Evolutionary conservation across 768 basidiomycete species (phyloP).

Genomic region (Lactifluus rugatus): DNA sequence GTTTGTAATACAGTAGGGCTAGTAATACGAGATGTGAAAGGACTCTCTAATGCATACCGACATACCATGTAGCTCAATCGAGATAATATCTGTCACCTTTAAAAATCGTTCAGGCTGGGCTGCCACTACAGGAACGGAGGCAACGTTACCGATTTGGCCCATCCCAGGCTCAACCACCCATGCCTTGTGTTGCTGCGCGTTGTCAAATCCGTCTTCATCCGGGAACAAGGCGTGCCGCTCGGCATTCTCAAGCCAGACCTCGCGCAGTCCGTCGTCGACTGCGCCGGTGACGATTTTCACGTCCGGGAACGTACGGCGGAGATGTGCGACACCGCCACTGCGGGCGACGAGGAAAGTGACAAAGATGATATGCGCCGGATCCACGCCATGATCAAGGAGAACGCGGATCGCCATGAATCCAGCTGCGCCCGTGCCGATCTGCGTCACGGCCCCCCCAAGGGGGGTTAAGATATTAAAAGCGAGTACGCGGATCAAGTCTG

Average conservation of each 20-base stretch:
- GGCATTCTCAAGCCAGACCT: constrained; percentile 58
- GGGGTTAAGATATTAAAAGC: background rate
- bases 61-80: background rate
- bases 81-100: constrained; percentile 37
- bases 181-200: constrained; percentile 45
- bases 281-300: constrained; percentile 81
- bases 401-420: constrained; percentile 94
- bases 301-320: constrained; percentile 74
- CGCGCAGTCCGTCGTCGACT: constrained; percentile 67
- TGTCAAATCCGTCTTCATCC: constrained; percentile 16
- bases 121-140: background rate
- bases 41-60: background rate
- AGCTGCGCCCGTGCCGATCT: constrained; percentile 91
- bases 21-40: background rate
- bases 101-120: background rate
- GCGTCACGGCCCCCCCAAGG: background rate
- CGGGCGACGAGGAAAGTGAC: constrained; percentile 82
- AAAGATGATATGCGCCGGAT: constrained; percentile 77
- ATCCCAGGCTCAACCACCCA: constrained; percentile 85
- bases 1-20: background rate
- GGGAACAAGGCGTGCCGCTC: constrained; percentile 31
- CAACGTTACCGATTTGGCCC: constrained; percentile 67
- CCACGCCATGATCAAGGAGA: constrained; percentile 86
- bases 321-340: constrained; percentile 66
- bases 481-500: background rate